Evolutionary conservation across 2,329 filamentous ascomycete species (phyloP), one percentile per base, ranked within the genome.

Genomic region (Scytalidium sp.): DNA sequence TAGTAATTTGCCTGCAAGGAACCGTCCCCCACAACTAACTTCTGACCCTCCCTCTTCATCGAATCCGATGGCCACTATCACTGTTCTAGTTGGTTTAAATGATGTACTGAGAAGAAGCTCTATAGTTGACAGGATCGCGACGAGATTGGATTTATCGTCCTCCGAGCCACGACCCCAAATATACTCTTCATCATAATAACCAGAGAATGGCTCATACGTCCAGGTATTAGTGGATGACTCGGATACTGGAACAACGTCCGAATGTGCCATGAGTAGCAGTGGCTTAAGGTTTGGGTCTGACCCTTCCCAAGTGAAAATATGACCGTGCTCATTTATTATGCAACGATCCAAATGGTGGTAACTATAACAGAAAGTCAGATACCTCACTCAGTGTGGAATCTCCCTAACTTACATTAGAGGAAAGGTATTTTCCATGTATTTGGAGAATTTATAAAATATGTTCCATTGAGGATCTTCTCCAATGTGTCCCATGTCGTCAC

Each of bases 91-190:
- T 2, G 82, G 82, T 29, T 62, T 54, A 60, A 80, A 85, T 4
- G 67, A 68, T 25, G 72, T 73, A 7, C 70, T 64, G 5, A 85
- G 64, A 3, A 86, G 71, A 4, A 76, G 66, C 56, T 85, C 80
- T 8, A 81, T 60, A 1, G 79, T 73, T 22, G 80, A 76, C 52
- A 85, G 62, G 15, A 80, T 73, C 2, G 73, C 80, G 42, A 84
- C 74, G 19, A 86, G 70, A 50, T 78, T 76, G 57, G 78, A 80
- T 69, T 86, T 86, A 70, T 79, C 80, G 64, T 85, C 82, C 3
- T 70, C 69, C 0, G 80, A 65, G 3, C 83, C 83, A 19, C 83
- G 73, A 11, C 83, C 83, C 81, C 81, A 86, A 39, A 85, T 69
- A 60, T 71, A 78, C 43, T 72, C 71, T 11, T 81, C 81, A 55